Evolutionary conservation across 345 rosid species (phyloP), one percentile per base, ranked within the genome.

Genomic region (Melaleuca quinquenervia): DNA sequence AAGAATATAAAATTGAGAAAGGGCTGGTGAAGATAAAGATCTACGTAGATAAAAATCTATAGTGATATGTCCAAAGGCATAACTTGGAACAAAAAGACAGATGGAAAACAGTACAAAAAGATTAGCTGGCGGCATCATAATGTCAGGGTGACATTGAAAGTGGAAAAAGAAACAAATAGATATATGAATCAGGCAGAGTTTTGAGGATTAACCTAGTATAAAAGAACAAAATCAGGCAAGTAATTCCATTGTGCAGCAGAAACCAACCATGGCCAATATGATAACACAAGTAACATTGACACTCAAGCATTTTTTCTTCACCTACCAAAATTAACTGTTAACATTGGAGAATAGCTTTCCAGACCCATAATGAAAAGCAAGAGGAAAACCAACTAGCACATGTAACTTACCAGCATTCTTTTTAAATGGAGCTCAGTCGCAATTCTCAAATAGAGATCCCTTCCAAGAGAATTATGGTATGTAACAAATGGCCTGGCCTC

Each of bases 391-490:
- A 51, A 49, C 36, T 36, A 58, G 54, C 84, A 54, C 52, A 70
- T 5, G 32, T 58, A 76, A 20, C 95, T 90, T 87, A 94, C 99
- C 95, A 97, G 88, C 99, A 96, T 96, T 90, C 99, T 92, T 89
- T 97, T 97, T 89, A 97, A 91, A 88, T 97, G 99, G 80, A 97
- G 98, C 90, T 97, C 99, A 82, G 98, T 96, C 26, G 99, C 99
- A 89, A 97, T 97, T 89, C 99, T 93, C 84, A 96, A 91, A 90
- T 94, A 96, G 45, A 95, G 98, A 90, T 96, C 95, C 91, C 96
- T 95, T 88, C 95, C 95, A 87, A 96, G 98, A 60, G 98, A 97
- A 90, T 97, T 96, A 91, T 96, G 99, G 90, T 90, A 90, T 45
- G 99, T 96, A 52, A 97, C 92, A 89, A 97, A 97, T 32, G 98